Conservation (phyloP, 768 basidiomycete species). For the Psilocybe cubensis region DNA sequence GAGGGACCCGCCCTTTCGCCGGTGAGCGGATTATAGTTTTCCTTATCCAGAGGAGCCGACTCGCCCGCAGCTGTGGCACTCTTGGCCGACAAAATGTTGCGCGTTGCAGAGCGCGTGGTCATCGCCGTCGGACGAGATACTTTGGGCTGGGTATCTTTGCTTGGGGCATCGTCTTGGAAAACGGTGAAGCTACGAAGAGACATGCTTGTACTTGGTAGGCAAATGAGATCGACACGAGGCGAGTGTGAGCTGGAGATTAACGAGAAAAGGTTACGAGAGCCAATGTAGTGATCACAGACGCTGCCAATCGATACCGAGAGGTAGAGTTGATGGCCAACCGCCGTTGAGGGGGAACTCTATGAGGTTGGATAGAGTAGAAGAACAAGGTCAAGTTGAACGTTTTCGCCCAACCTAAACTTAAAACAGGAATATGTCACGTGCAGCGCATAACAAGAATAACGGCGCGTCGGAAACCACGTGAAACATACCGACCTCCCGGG, state of each 20-base stretch:
- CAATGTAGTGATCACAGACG: conserved; percentile 7
- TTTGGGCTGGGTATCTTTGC: conserved; percentile 36
- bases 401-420: conserved; percentile 12
- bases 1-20: conserved; percentile 58
- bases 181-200: conserved; percentile 63
- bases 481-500: neutral
- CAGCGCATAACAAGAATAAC: conserved; percentile 8
- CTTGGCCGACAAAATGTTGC: conserved; percentile 22
- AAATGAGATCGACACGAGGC: conserved; percentile 28
- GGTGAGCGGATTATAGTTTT: conserved; percentile 78
- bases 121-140: conserved; percentile 29
- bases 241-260: conserved; percentile 15
- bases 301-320: conserved; percentile 7
- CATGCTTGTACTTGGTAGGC: conserved; percentile 40
- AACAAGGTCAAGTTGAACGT: conserved; percentile 12
- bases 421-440: conserved; percentile 23
- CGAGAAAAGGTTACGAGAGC: conserved; percentile 10
- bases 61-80: conserved; percentile 37
- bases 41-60: conserved; percentile 62
- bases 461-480: conserved; percentile 25
- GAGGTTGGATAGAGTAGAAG: conserved; percentile 3
- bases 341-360: neutral
- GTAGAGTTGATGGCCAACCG: neutral
- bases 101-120: conserved; percentile 33
- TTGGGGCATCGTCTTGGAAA: conserved; percentile 58